These are phyloP conservation scores for Vigna angularis DNA, from an alignment of 306 rosid genomes.

Conservation along the genomic window DNA sequence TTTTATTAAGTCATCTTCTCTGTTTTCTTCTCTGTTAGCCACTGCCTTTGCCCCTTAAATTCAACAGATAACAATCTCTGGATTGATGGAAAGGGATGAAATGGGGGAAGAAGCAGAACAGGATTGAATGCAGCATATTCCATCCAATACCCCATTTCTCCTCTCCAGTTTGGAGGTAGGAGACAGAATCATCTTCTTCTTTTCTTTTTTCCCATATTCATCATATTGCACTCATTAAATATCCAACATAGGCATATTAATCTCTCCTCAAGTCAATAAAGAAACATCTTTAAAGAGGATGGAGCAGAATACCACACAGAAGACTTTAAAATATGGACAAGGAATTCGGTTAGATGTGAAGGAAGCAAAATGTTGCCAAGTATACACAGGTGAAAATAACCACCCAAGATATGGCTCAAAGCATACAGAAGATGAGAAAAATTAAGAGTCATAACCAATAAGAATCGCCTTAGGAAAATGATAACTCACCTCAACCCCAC, in stretches of 20 bases:
- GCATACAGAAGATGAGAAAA: background rate
- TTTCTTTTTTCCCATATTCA: background rate
- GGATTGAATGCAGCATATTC: background rate
- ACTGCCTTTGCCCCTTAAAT: no score
- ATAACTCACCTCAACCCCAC: conserved; percentile 86
- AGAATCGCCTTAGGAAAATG: conserved; percentile 31
- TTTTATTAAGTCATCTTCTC: no score
- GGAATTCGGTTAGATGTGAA: background rate
- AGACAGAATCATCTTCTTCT: background rate
- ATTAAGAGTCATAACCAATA: conserved; percentile 1
- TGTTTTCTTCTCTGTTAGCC: no score
- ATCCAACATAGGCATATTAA: background rate
- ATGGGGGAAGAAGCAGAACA: background rate
- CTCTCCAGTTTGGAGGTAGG: no score
- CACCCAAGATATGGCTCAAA: conserved; percentile 24
- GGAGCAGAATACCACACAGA: background rate
- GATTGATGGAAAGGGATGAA: background rate
- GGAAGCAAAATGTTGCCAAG: background rate
- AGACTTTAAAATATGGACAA: background rate
- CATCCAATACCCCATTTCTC: no score
- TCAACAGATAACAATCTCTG: background rate
- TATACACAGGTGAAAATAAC: conserved; percentile 3
- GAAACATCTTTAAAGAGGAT: background rate
- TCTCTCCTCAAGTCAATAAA: background rate
- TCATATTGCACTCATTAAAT: background rate